Conservation (phyloP, 352 stramenopile species). For the Lagenidium sp. region DNA sequence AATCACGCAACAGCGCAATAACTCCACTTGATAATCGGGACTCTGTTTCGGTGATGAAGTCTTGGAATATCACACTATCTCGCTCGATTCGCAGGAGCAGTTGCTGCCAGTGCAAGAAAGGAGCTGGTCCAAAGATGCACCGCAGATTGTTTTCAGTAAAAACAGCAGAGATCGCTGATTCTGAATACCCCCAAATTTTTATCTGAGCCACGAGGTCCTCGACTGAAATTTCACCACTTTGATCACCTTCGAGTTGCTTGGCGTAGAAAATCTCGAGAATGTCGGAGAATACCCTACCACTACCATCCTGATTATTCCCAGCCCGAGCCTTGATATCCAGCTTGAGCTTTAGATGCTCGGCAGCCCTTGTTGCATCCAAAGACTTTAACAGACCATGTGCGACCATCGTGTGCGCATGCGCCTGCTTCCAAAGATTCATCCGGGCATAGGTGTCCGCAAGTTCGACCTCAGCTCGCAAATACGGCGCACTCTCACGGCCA, state of each 20-base stretch:
- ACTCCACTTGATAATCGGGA: constrained; percentile 13
- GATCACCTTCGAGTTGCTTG: constrained; percentile 2
- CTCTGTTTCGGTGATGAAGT: constrained; percentile 23
- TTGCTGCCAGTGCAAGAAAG: constrained; percentile 50
- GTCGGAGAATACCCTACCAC: neutral
- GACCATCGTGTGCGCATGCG: constrained; percentile 26
- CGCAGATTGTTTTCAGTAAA: constrained; percentile 5
- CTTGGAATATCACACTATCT: constrained; percentile 20
- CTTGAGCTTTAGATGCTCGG: constrained; percentile 2
- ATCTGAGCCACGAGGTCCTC: neutral
- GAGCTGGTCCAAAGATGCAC: constrained; percentile 15
- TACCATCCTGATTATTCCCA: neutral
- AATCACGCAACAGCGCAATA: constrained; percentile 9
- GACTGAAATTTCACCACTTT: constrained; percentile 2
- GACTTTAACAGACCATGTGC: constrained; percentile 24
- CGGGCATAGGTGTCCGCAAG: constrained; percentile 43
- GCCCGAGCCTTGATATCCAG: neutral
- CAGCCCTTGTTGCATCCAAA: constrained; percentile 3
- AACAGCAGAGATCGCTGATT: constrained; percentile 1
- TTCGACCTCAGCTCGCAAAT: constrained; percentile 37
- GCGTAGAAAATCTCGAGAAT: constrained; percentile 17
- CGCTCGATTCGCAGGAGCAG: constrained; percentile 38
- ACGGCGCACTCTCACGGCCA: constrained; percentile 23
- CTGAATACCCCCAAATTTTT: neutral
- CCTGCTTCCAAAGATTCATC: constrained; percentile 66